Conservation (phyloP, 1,139 yeast genomes). For the Yamadazyma buinensis region DNA sequence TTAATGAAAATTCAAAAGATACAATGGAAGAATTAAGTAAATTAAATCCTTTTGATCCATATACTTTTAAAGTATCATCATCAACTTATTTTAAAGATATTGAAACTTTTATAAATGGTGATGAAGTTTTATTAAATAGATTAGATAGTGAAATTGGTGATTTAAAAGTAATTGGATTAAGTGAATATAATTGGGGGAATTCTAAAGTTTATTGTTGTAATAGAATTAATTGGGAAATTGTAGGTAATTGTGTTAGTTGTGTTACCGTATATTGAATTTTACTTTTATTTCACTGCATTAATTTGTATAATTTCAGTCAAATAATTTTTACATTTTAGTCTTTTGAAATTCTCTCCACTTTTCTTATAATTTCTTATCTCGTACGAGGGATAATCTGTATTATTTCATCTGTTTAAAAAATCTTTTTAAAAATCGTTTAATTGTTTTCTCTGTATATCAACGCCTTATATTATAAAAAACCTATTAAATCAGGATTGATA, state of each 20-base stretch:
- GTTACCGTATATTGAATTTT: slow-evolving; percentile 12
- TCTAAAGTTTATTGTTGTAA: slow-evolving; percentile 45
- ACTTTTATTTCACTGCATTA: no score
- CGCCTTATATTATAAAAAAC: no score
- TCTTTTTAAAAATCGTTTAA: no score
- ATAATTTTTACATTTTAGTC: no score
- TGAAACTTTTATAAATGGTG: slow-evolving; percentile 5
- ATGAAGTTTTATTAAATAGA: slow-evolving; percentile 40
- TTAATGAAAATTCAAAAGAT: slow-evolving; percentile 1
- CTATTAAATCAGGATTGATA: no score
- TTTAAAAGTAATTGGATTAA: slow-evolving; percentile 27
- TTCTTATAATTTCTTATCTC: no score
- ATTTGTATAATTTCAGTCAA: no score
- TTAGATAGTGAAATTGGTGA: slow-evolving; percentile 46
- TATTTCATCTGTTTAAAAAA: no score
- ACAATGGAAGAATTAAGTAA: no score
- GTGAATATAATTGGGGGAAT: slow-evolving; percentile 46
- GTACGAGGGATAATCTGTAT: no score
- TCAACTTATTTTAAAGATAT: slow-evolving; percentile 33
- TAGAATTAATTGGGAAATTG: slow-evolving; percentile 51
- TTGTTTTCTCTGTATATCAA: no score
- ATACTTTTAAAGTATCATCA: slow-evolving; percentile 19
- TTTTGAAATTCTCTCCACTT: no score
- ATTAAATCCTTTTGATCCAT: slow-evolving; percentile 8
- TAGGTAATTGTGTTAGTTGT: slow-evolving; percentile 18